Evolutionary conservation across 345 rosid species (phyloP).

Genomic region (Erodium maritimum): DNA sequence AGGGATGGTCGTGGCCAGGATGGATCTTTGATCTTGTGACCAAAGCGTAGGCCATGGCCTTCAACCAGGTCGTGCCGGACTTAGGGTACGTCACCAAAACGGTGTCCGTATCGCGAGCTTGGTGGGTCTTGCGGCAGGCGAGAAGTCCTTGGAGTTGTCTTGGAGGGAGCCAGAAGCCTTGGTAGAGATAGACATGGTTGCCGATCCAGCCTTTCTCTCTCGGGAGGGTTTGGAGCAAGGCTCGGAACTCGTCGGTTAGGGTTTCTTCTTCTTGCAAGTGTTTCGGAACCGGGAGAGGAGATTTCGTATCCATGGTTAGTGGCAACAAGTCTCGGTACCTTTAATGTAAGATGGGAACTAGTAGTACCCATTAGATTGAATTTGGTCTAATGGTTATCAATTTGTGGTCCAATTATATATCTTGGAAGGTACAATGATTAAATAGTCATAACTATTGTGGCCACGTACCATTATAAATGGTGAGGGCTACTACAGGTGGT

Average conservation of each 20-base stretch:
- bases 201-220: not conserved
- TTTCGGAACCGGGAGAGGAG: too few relatives aligned
- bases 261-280: not conserved
- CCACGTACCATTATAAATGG: too few relatives aligned
- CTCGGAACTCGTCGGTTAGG: not conserved
- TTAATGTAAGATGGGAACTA: too few relatives aligned
- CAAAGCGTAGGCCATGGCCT: constrained; percentile 3
- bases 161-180: constrained; percentile 4
- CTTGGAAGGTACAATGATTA: too few relatives aligned
- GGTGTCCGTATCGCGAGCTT: not conserved
- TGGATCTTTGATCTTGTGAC: too few relatives aligned
- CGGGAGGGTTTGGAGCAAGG: not conserved
- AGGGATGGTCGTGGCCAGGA: not conserved
- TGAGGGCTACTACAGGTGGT: too few relatives aligned
- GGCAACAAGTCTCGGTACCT: too few relatives aligned
- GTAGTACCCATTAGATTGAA: too few relatives aligned
- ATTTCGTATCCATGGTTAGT: too few relatives aligned
- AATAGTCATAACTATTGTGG: too few relatives aligned
- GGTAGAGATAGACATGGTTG: not conserved
- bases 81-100: constrained; percentile 2
- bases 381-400: too few relatives aligned
- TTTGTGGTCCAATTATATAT: too few relatives aligned
- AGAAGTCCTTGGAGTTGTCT: not conserved
- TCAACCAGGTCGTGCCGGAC: constrained; percentile 5
- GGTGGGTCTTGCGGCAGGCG: not conserved